These are phyloP conservation scores for Spergularia marina DNA, from an alignment of 148 eudicot species.

Conservation along the genomic window DNA sequence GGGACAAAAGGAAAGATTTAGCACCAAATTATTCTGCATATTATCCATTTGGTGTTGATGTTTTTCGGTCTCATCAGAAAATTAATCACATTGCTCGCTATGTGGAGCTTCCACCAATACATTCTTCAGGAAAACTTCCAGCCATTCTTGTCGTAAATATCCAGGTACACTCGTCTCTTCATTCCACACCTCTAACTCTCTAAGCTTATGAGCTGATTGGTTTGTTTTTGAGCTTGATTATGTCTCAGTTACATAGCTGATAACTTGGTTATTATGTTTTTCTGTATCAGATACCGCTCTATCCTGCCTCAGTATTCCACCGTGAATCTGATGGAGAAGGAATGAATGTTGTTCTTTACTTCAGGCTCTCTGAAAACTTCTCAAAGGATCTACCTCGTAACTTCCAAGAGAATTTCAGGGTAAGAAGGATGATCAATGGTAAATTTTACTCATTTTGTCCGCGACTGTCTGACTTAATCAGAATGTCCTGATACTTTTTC, in stretches of 20 bases:
- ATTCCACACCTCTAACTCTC: not conserved
- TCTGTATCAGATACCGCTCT: slow-evolving; percentile 61
- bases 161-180: slow-evolving; percentile 45
- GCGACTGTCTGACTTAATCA: not conserved
- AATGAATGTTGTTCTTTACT: slow-evolving; percentile 74
- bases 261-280: not conserved
- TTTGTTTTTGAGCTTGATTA: not conserved
- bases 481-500: not conserved
- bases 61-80: slow-evolving; percentile 76
- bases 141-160: slow-evolving; percentile 82
- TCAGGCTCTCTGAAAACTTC: slow-evolving; percentile 71
- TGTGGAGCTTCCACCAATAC: slow-evolving; percentile 72
- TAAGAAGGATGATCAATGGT: slow-evolving; percentile 22
- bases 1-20: slow-evolving; percentile 84
- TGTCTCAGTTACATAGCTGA: no score
- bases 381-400: slow-evolving; percentile 69
- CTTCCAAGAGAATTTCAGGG: slow-evolving; percentile 81
- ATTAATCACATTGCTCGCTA: slow-evolving; percentile 83
- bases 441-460: not conserved
- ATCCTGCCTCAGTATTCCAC: slow-evolving; percentile 76
- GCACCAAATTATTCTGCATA: slow-evolving; percentile 73
- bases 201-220: not conserved
- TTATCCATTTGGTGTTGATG: slow-evolving; percentile 84
- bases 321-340: slow-evolving; percentile 86
- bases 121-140: slow-evolving; percentile 61